Conservation (phyloP, 169 alveolate genomes). For the Plasmodium berghei region DNA sequence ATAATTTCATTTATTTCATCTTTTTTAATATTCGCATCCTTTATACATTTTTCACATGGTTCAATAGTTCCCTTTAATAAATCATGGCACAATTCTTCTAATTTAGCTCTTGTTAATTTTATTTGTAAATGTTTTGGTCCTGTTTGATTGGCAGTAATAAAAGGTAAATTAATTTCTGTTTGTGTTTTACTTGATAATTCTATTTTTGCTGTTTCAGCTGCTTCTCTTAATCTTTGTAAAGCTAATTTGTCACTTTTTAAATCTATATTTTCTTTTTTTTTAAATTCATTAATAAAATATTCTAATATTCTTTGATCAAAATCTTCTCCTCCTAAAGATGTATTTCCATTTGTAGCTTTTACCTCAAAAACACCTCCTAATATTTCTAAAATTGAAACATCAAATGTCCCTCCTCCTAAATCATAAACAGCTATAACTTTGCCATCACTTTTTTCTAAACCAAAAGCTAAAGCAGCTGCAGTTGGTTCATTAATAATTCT, state of each 20-base stretch:
- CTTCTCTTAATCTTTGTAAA: constrained; percentile 97
- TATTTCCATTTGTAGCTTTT: constrained; percentile 99
- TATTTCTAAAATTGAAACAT: constrained; percentile 97
- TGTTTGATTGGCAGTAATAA: constrained; percentile 98
- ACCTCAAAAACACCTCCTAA: constrained; percentile 99
- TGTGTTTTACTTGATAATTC: constrained; percentile 95
- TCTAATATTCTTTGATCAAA: constrained; percentile 95
- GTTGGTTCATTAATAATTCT: constrained; percentile 99
- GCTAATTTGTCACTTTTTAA: constrained; percentile 96
- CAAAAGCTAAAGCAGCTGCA: constrained; percentile 99
- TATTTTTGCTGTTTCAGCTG: constrained; percentile 98
- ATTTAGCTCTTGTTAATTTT: constrained; percentile 95
- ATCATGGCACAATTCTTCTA: constrained; percentile 93
- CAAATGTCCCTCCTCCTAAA: constrained; percentile 99
- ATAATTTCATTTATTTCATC: constrained; percentile 96
- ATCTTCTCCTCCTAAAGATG: constrained; percentile 99
- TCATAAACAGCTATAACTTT: constrained; percentile 93
- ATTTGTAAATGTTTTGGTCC: constrained; percentile 99
- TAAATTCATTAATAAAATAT: constrained; percentile 95
- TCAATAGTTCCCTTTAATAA: constrained; percentile 94
- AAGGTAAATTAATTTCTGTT: constrained; percentile 97
- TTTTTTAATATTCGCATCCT: constrained; percentile 94
- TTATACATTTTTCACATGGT: constrained; percentile 96
- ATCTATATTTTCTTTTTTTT: constrained; percentile 96
- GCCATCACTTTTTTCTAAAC: constrained; percentile 97